Conservation (phyloP, 2,329 filamentous ascomycete genomes). For the Ophiostoma fasciatum region DNA sequence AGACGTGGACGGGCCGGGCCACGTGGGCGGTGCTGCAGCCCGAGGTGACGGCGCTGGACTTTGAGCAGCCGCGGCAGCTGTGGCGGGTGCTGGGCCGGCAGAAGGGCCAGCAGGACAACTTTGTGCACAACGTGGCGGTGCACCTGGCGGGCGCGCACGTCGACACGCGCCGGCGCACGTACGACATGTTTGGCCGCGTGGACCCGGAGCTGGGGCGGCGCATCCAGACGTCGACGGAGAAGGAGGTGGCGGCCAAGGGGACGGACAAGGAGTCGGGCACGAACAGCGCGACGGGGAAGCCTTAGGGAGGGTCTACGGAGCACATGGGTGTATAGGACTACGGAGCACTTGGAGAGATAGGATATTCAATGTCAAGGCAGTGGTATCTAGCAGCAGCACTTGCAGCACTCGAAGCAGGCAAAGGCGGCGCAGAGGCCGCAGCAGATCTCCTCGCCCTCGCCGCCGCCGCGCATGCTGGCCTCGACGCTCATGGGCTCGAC, state of each 20-base stretch:
- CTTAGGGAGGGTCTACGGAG: background rate
- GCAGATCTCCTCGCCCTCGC: slow-evolving; percentile 13
- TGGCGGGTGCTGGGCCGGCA: slow-evolving; percentile 34
- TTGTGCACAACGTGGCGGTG: slow-evolving; percentile 41
- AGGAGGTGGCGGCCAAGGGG: slow-evolving; percentile 15
- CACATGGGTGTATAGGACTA: too few species aligned
- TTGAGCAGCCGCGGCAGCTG: slow-evolving; percentile 30
- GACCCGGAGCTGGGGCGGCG: slow-evolving; percentile 35
- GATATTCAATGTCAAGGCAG: too few species aligned
- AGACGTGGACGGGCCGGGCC: slow-evolving; percentile 32
- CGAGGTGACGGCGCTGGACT: slow-evolving; percentile 33
- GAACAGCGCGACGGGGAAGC: background rate
- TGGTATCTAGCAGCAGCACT: slow-evolving; percentile 9
- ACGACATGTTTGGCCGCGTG: slow-evolving; percentile 46
- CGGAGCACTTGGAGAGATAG: too few species aligned
- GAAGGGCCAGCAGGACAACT: slow-evolving; percentile 44
- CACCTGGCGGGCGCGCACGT: slow-evolving; percentile 39
- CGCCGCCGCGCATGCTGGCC: slow-evolving; percentile 14
- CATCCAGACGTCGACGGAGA: slow-evolving; percentile 39
- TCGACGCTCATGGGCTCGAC: slow-evolving; percentile 14
- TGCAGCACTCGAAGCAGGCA: slow-evolving; percentile 14
- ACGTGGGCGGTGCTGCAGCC: slow-evolving; percentile 26
- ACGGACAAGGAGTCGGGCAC: background rate
- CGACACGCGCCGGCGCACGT: slow-evolving; percentile 41
- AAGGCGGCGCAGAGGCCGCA: slow-evolving; percentile 15